Base-by-base conservation (phyloP, 768 basidiomycete species). In the Lactarius sanguifluus region DNA sequence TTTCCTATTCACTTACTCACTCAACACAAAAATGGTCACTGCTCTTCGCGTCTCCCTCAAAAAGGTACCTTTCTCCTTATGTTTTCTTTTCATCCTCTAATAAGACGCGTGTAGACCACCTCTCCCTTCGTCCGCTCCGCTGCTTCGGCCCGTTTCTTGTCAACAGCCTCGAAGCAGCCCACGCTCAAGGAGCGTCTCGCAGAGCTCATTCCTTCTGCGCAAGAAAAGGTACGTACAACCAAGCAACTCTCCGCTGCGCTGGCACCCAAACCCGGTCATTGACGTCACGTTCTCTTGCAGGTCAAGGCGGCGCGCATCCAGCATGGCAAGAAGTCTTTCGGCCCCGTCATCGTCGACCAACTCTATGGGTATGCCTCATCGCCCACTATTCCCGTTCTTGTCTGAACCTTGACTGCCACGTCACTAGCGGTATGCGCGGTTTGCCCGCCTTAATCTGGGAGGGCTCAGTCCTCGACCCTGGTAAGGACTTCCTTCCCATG, bases 381-480 rank as follows among this genome's bases (percentile, higher is more conserved):
- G 41, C 47, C 38, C 1, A 10, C 30, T 36, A 18, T 43, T 34
- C 38, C 47, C 32, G 56, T 64, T n/a, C 32, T 57, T 60, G 10
- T 47, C 64, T 57, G 70, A 55, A 57, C 66, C 61, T 65, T 34
- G 41, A 57, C 32, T 55, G 57, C 69, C 62, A 36, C 12, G 57
- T 67, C 62, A 70, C 1, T 68, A 94, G 91, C 71, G 92, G 92
- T 62, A 92, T 94, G 91, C 82, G 91, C 69, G 90, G 92, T 68
- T 84, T 93, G 57, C 92, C 96, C 70, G 95, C 94, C 61, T 86
- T 98, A 71, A 94, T 98, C 72, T 98, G 96, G 96, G 96, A 98
- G 70, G 96, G 92, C 67, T 98, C 96, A 64, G 96, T 98, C 67
- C 88, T 98, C 69, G 96, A 98, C 76, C 86, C 96, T 62, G 90